Evolutionary conservation across 148 eudicot species (phyloP).

Genomic region (Beta vulgaris): DNA sequence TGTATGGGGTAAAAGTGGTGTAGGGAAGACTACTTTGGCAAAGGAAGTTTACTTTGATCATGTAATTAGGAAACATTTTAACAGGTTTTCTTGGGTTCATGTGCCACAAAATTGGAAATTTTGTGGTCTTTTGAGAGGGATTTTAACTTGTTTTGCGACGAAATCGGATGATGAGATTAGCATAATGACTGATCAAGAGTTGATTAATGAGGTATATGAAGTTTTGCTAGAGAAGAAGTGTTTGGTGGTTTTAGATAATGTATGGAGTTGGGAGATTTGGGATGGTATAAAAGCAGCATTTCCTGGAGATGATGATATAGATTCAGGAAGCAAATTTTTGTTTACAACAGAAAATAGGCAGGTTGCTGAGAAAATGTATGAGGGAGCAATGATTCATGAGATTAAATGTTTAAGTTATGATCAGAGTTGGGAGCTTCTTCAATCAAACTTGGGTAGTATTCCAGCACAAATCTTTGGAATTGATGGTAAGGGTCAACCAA

Average conservation of each 20-base stretch:
- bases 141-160: constrained; percentile 20
- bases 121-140: constrained; percentile 14
- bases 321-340: constrained; percentile 27
- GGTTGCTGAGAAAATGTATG: constrained; percentile 22
- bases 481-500: constrained; percentile 24
- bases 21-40: constrained; percentile 36
- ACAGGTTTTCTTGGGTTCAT: constrained; percentile 27
- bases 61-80: constrained; percentile 21
- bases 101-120: constrained; percentile 11
- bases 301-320: constrained; percentile 24
- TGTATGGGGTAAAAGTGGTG: constrained; percentile 31
- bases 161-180: constrained; percentile 23
- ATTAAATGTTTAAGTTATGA: constrained; percentile 24
- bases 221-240: constrained; percentile 40
- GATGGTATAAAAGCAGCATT: constrained; percentile 31
- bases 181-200: constrained; percentile 21
- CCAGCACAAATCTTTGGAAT: constrained; percentile 7
- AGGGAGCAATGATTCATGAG: constrained; percentile 11
- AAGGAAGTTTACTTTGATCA: constrained; percentile 26
- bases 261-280: constrained; percentile 38
- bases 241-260: constrained; percentile 40
- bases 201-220: constrained; percentile 34
- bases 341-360: constrained; percentile 20
- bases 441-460: constrained; percentile 19
- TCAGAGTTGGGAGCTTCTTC: constrained; percentile 35